Conservation (phyloP, 2,329 filamentous ascomycete species). For the Epichloe festucae region DNA sequence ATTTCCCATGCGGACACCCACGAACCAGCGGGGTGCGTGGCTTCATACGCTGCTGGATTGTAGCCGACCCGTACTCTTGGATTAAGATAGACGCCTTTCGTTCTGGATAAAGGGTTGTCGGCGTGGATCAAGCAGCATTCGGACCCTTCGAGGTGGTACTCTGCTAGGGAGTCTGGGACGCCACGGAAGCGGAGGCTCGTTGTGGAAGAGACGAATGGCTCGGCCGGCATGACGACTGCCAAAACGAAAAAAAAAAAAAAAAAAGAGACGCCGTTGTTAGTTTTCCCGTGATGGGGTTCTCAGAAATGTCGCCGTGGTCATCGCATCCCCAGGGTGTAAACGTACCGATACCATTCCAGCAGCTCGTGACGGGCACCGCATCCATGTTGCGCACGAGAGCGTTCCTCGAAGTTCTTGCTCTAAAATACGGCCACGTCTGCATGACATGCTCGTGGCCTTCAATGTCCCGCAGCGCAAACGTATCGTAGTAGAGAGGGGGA, state of each 20-base stretch:
- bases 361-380: conserved; percentile 32
- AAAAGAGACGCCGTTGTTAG: background rate
- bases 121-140: conserved; percentile 70
- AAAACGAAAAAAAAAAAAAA: background rate
- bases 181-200: conserved; percentile 46
- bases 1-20: conserved; percentile 38
- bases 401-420: conserved; percentile 33
- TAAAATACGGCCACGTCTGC: conserved; percentile 48
- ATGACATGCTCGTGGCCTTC: conserved; percentile 37
- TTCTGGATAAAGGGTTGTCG: conserved; percentile 47
- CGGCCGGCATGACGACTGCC: conserved; percentile 36
- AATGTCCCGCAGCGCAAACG: conserved; percentile 46
- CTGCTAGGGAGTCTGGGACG: conserved; percentile 47
- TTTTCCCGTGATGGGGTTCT: background rate
- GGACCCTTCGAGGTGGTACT: conserved; percentile 55
- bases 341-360: conserved; percentile 32
- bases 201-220: conserved; percentile 36
- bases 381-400: conserved; percentile 36
- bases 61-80: conserved; percentile 58
- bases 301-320: background rate
- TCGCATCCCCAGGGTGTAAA: background rate
- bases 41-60: conserved; percentile 36
- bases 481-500: conserved; percentile 45
- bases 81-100: conserved; percentile 52
- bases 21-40: conserved; percentile 26